These are phyloP conservation scores for Mucor sp. DNA, from an alignment of 371 early-diverging fungal genomes.

Conservation along the genomic window DNA sequence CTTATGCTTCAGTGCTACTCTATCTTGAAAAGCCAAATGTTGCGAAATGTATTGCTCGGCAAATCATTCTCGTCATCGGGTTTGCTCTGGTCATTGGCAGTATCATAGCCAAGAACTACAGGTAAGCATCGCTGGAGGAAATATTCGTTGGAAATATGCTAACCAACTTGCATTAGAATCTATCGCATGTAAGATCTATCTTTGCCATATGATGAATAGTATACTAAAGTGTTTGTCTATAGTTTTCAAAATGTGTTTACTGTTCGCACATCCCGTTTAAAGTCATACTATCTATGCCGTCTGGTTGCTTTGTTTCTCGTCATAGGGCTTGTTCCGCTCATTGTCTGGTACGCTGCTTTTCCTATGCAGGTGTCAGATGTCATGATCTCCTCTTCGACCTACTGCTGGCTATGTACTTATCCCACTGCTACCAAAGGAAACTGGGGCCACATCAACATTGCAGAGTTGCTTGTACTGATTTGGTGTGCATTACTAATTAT, in stretches of 20 bases:
- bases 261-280: conserved; percentile 34
- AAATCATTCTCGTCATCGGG: conserved; percentile 23
- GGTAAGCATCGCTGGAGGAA: conserved; percentile 15
- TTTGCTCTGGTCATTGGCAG: conserved; percentile 41
- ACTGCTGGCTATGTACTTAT: conserved; percentile 39
- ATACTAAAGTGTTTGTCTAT: background rate
- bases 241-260: conserved; percentile 52
- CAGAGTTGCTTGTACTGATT: conserved; percentile 23
- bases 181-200: conserved; percentile 38
- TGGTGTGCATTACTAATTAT: conserved; percentile 28
- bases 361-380: conserved; percentile 14
- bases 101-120: conserved; percentile 48
- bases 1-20: conserved; percentile 20
- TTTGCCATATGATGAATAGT: background rate
- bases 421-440: conserved; percentile 18
- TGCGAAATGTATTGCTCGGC: conserved; percentile 31
- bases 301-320: conserved; percentile 27
- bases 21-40: conserved; percentile 25
- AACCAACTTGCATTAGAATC: conserved; percentile 27
- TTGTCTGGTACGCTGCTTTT: conserved; percentile 33
- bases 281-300: conserved; percentile 35
- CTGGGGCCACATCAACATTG: conserved; percentile 26
- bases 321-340: conserved; percentile 24
- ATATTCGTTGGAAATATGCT: background rate
- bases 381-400: conserved; percentile 14